Conservation (phyloP, 1,284 basidiomycete species). For the Ceratobasidium sp. region DNA sequence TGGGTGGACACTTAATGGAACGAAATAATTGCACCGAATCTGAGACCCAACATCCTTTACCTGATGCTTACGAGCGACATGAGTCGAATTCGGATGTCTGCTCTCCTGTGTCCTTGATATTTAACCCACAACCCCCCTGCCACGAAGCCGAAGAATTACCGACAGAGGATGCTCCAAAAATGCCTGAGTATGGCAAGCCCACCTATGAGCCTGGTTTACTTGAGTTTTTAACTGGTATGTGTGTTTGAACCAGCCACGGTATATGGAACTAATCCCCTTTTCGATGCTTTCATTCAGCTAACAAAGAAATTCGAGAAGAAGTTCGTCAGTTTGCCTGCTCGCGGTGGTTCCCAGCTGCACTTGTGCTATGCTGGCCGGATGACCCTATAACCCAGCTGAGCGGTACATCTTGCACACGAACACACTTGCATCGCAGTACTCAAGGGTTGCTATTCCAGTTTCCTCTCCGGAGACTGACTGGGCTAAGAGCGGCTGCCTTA, state of each 20-base stretch:
- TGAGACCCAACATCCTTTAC: no score
- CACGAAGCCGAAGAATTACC: no score
- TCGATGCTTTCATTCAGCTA: neutral
- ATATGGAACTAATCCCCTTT: neutral
- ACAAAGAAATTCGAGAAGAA: constrained; percentile 21
- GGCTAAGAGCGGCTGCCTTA: constrained; percentile 61
- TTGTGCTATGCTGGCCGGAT: constrained; percentile 60
- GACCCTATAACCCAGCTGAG: constrained; percentile 64
- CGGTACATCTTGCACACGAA: constrained; percentile 42
- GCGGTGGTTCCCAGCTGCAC: neutral
- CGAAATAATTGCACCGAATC: no score
- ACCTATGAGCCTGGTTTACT: neutral
- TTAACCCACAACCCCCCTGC: no score
- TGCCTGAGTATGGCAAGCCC: neutral
- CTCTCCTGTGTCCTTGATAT: no score
- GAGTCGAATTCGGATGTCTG: no score
- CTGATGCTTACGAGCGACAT: no score
- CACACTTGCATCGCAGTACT: constrained; percentile 1
- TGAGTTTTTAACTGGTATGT: neutral
- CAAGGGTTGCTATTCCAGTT: constrained; percentile 42
- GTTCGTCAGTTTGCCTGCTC: neutral
- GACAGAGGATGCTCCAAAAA: no score
- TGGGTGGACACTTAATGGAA: no score
- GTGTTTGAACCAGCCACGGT: no score
- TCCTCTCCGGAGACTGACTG: constrained; percentile 66